Base-by-base conservation (phyloP, 2,329 filamentous ascomycete species). In the Cylindrodendrum hubeiense region DNA sequence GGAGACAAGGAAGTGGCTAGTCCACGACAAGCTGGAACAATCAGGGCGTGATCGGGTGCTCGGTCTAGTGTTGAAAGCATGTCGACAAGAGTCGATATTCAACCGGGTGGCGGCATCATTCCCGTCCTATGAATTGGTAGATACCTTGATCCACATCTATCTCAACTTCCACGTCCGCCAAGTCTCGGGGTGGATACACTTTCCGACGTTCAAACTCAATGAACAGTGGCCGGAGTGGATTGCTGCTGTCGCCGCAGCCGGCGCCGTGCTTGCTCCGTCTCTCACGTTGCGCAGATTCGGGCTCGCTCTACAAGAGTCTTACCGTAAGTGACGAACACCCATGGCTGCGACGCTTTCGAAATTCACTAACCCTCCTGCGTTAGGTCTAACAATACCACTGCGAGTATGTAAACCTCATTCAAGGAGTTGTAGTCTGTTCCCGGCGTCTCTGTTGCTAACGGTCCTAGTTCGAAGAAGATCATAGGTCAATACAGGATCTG, bases 141-240 rank as follows among this genome's bases (percentile, higher is more conserved):
- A 91, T 69, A 87, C 85, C 10, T 80, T 91, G 60, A 81, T 90
- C 13, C 87, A 91, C 64, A 85, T 87, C 65, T 91, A 87, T 65
- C 78, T 91, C 21, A 85, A 86, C 1, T 83, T 83, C 2, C 86
- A 90, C 46, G 79, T 83, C 26, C 84, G 88, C 50, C 83, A 89
- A 64, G 82, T 89, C 0, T 87, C 86, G 50, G 82, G 83, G 49
- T 91, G 85, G 82, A 85, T 92, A 61, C 90, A 92, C 76, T 84
- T 88, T 49, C 84, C 87, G 1, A 88, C 87, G 0, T 86, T 91
- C 41, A 83, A 82, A 2, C 81, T 89, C 8, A 87, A 87, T 19
- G 79, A 81, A 3, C 83, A 87, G 62, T 83, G 83, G 65, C 85
- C 89, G 0, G 88, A 91, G 68, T 86, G 90, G 76, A 79, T 91